Base-by-base conservation (phyloP, 225 moss, liverwort and hornwort genomes). In the Ulota crispa region DNA sequence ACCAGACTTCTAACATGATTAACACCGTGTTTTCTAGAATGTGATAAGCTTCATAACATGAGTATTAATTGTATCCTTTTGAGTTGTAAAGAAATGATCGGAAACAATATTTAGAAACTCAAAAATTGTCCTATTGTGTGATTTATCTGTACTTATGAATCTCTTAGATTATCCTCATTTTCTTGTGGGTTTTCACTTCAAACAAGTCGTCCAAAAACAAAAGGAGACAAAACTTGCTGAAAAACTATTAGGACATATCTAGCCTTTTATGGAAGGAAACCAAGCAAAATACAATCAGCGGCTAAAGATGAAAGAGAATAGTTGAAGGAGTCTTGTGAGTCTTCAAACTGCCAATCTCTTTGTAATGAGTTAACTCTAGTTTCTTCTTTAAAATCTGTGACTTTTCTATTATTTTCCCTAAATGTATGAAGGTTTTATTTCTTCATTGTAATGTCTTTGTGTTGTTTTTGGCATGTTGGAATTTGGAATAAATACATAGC, bases 171-270 rank as follows among this genome's bases (percentile, higher is more conserved):
- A n/a, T n/a, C n/a, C n/a, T n/a, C n/a, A n/a, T n/a, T n/a, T n/a
- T n/a, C n/a, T n/a, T n/a, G n/a, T 10, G 55, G 14, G 54, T 78
- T 56, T 12, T 45, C 45, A 45, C 19, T 84, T 30, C 67, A 41
- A 79, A 36, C 45, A 95, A 92, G 91, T 86, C 1, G 68, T 79
- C 5, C 97, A 97, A 78, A 90, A 85, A 34, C 71, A 78, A 75
- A 88, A 93, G 57, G 95, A 98, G 85, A 70, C 59, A 1, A 92
- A 93, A 83, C 88, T 95, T 15, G 83, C 61, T 18, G 27, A 43
- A 20, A 82, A 43, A 16, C 54, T 97, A 67, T 81, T 60, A 13
- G 68, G 27, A 19, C 89, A 85, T 30, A 88, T 95, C 57, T 20
- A 88, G 28, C 82, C 62, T 4, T 94, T 73, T 20, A 72, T 92